Evolutionary conservation across 225 moss, liverwort and hornwort species (phyloP), one percentile per base, ranked within the genome.

Genomic region (Straminergon stramineum): DNA sequence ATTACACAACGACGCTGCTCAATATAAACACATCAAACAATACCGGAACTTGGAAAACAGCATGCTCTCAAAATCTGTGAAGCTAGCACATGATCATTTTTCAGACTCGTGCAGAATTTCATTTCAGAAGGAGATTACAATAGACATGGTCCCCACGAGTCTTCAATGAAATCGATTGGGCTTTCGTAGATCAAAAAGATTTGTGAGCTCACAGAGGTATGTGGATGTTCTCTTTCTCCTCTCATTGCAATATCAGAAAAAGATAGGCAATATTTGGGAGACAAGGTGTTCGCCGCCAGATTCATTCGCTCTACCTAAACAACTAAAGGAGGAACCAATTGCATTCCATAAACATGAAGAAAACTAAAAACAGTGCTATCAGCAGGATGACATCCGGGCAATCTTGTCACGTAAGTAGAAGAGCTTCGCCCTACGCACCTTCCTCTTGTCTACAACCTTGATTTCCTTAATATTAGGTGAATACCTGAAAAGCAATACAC

Each of bases 401-500:
- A 99, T 94, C 94, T 99, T 99, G 90, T 99, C 99, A 45, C 99
- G 95, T 92, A 99, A 91, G 88, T 99, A 99, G 86, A 91, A 99
- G 37, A 99, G 96, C 93, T 99, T 99, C 88, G 99, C 99, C 91
- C 99, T 96, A 66, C 99, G 95, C 68, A 97, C 99, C 87, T 95
- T 96, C 92, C 99, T 96, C 94, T 99, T 96, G 91, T 97, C 99
- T 63, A 99, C 95, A 81, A 99, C 97, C 94, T 99, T 99, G 89
- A 99, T 92, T 91, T 99, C 99, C 90, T 99, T 99, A 43, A 99
- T 96, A 61, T 99, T 99, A 75, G 99, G 99, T 19, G 99, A 99
- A 76, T 97, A 99, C 86, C 99, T 99, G 95, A 90, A 77, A 71
- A 77, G 43, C 51, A 85, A 88, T 51, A 87, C 79, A 86, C 79